Percentiles rank a stretch among this genome's conserved stretches.
Conservation (phyloP, 2,329 filamentous ascomycete species). For the Huntiella bhutanensis region DNA sequence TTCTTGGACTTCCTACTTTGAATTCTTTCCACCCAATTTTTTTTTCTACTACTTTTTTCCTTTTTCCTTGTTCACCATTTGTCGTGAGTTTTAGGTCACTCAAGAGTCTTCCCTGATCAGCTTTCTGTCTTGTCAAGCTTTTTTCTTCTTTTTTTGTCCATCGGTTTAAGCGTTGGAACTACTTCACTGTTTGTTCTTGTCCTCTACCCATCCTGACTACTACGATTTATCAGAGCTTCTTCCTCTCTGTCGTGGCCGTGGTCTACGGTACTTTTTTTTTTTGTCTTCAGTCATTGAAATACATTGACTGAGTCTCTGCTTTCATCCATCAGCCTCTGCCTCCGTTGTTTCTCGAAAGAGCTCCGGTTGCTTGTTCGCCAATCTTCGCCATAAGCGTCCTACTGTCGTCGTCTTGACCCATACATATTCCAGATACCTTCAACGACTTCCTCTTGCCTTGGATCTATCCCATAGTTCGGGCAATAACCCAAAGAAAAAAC, state of each 20-base stretch:
- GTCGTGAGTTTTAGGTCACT: slow-evolving; percentile 6
- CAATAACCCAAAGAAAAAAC: background rate
- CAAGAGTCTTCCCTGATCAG: too few relatives aligned
- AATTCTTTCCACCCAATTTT: background rate
- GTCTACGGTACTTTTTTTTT: background rate
- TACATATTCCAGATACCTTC: background rate
- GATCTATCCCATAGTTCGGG: background rate
- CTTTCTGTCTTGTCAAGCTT: background rate
- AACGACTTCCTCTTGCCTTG: background rate
- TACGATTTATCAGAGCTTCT: slow-evolving; percentile 7
- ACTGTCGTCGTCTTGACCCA: background rate
- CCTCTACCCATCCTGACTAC: slow-evolving; percentile 14
- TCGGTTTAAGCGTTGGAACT: slow-evolving; percentile 8
- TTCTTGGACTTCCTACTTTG: background rate
- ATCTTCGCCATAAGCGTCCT: background rate
- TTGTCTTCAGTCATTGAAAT: background rate
- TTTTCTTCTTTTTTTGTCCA: slow-evolving; percentile 5
- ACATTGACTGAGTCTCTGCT: background rate
- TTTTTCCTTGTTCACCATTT: slow-evolving; percentile 7
- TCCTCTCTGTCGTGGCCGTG: slow-evolving; percentile 12
- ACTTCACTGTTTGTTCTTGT: slow-evolving; percentile 13
- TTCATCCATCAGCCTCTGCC: background rate
- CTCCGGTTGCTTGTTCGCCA: background rate
- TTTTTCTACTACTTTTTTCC: background rate
- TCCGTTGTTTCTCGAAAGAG: background rate